Conservation (phyloP, 164 flowering plant genomes). For the Akebia trifoliata region DNA sequence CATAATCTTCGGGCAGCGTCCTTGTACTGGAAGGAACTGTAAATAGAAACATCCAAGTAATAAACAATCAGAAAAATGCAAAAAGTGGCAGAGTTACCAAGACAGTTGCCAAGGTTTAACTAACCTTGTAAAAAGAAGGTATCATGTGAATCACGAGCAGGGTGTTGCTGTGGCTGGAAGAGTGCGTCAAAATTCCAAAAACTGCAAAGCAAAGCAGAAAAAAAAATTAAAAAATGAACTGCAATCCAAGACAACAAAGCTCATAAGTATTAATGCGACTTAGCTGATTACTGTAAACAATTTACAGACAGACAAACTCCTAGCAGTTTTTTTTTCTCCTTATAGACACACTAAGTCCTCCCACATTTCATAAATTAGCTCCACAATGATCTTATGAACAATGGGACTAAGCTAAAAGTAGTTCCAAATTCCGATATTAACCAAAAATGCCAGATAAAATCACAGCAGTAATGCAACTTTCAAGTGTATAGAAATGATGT, state of each 20-base stretch:
- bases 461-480: not conserved
- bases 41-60: conserved; percentile 4
- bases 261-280: too few species aligned
- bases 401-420: too few species aligned
- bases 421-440: too few species aligned
- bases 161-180: conserved; percentile 99
- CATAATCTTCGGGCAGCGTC: conserved; percentile 86
- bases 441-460: too few species aligned
- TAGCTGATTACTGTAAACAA: too few species aligned
- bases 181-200: conserved; percentile 97
- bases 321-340: too few species aligned
- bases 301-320: too few species aligned
- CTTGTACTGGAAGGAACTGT: conserved; percentile 78
- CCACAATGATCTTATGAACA: not conserved
- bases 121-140: conserved; percentile 83
- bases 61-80: conserved; percentile 9
- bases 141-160: conserved; percentile 99
- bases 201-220: conserved; percentile 34
- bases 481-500: not conserved
- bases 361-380: not conserved
- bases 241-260: not conserved
- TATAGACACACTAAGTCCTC: too few species aligned
- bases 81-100: not conserved
- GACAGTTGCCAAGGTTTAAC: conserved; percentile 1
- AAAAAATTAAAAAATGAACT: not conserved